A percentile compares a stretch with the other conserved stretches of the same genome.
These are phyloP conservation scores for Thelonectria blattea DNA, from an alignment of 2,329 filamentous ascomycete species.

Conservation along the genomic window DNA sequence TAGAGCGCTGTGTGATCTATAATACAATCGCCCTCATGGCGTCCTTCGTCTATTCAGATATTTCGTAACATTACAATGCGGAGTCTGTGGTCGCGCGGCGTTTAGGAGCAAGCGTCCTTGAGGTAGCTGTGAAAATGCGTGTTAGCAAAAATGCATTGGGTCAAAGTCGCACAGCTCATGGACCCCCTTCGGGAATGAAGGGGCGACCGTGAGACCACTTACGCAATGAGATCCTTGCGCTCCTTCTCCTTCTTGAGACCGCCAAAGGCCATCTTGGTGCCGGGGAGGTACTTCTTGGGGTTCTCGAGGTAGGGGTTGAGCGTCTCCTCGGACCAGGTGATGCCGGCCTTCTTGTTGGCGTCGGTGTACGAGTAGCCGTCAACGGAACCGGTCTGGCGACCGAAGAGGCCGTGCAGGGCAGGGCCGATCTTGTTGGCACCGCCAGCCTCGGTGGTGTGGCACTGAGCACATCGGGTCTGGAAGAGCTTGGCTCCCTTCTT, in stretches of 20 bases:
- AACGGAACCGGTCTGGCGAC: slow-evolving; percentile 90
- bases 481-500: slow-evolving; percentile 99
- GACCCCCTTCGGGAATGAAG: slow-evolving; percentile 1
- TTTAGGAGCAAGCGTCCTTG: slow-evolving; percentile 72
- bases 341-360: slow-evolving; percentile 97
- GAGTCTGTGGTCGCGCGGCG: slow-evolving; percentile 38
- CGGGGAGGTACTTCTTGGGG: slow-evolving; percentile 99
- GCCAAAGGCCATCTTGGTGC: slow-evolving; percentile 99
- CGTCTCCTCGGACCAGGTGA: slow-evolving; percentile 85
- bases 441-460: slow-evolving; percentile 91
- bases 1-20: slow-evolving; percentile 46
- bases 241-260: slow-evolving; percentile 99
- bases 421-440: slow-evolving; percentile 99
- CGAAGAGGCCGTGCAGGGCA: slow-evolving; percentile 95
- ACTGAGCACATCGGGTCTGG: slow-evolving; percentile 98
- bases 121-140: slow-evolving; percentile 60
- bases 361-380: slow-evolving; percentile 97
- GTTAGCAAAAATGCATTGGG: slow-evolving; percentile 35
- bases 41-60: slow-evolving; percentile 46
- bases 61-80: slow-evolving; percentile 45
- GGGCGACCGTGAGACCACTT: slow-evolving; percentile 53
- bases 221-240: slow-evolving; percentile 98
- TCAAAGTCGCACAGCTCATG: not conserved
- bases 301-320: slow-evolving; percentile 99
- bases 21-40: slow-evolving; percentile 44